phyloP scores from a whole-genome alignment of 495 filamentous ascomycete species.

The Tuber borchii region DNA sequence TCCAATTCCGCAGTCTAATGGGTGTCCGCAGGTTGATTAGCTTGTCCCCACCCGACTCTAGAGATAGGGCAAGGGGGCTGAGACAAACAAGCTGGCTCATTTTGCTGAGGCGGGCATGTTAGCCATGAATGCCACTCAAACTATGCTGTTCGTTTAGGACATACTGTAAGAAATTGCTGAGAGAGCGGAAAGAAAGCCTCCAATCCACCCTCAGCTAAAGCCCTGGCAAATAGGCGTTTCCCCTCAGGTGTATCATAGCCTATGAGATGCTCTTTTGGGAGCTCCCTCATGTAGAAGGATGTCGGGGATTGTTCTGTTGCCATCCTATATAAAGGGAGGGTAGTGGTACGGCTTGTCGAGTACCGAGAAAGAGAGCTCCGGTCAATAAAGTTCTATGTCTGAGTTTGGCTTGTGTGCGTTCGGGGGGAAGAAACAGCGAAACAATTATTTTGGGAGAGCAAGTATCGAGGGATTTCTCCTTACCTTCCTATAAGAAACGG shows the following conservation, averaged over 20 bases:
- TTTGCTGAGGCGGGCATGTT: slow-evolving; percentile 24
- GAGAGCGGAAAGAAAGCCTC: slow-evolving; percentile 41
- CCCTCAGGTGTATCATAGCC: slow-evolving; percentile 37
- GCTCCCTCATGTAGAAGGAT: slow-evolving; percentile 41
- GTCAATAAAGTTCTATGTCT: background rate
- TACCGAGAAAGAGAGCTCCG: background rate
- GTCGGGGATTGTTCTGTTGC: background rate
- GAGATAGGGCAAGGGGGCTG: background rate
- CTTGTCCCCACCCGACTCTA: background rate
- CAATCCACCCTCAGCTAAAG: slow-evolving; percentile 29
- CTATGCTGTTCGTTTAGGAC: background rate
- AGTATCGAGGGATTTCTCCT: background rate
- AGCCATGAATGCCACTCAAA: slow-evolving; percentile 1
- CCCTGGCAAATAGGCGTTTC: slow-evolving; percentile 35
- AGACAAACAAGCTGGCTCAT: slow-evolving; percentile 38
- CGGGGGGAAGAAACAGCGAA: background rate
- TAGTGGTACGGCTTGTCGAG: background rate
- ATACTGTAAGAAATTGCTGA: slow-evolving; percentile 40
- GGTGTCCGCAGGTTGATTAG: background rate
- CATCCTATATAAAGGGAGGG: background rate
- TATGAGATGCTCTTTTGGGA: slow-evolving; percentile 34
- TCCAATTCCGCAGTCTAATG: slow-evolving; percentile 38
- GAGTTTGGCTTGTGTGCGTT: background rate
- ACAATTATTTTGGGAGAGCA: background rate
- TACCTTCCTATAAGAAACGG: background rate